Conservation (phyloP, 371 early-diverging fungal species). For the Funneliformis caledonium region DNA sequence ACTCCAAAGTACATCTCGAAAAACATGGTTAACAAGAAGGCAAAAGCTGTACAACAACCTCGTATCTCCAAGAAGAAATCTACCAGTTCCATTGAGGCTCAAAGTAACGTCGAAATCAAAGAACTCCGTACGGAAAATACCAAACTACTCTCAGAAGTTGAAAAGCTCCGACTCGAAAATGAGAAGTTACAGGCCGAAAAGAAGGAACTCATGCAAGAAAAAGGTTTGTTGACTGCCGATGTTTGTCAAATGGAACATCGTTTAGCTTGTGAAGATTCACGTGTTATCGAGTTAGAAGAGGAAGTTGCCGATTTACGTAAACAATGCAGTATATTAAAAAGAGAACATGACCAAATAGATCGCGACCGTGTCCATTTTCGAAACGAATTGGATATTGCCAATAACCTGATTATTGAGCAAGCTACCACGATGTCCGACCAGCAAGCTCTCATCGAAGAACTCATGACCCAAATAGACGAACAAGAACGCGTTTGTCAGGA, state of each 20-base stretch:
- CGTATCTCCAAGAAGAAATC: not conserved
- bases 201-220: not conserved
- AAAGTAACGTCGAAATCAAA: not conserved
- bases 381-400: conserved; percentile 9
- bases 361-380: not conserved
- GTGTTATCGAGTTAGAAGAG: conserved; percentile 9
- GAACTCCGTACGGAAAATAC: not conserved
- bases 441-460: conserved; percentile 25
- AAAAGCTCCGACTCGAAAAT: conserved; percentile 2
- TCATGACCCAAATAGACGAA: conserved; percentile 15
- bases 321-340: not conserved
- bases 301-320: not conserved
- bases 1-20: not conserved
- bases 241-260: conserved; percentile 11
- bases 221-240: conserved; percentile 14
- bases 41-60: not conserved
- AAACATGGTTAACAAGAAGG: not conserved
- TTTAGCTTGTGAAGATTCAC: conserved; percentile 18
- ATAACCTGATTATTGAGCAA: conserved; percentile 6
- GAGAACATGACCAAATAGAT: conserved; percentile 6
- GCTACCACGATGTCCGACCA: conserved; percentile 10
- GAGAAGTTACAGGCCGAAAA: conserved; percentile 3
- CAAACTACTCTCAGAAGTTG: not conserved
- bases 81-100: not conserved
- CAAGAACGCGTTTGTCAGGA: conserved; percentile 18